Evolutionary conservation across 163 green algal genomes (phyloP).

Genomic region (Smithsoniella earleae): DNA sequence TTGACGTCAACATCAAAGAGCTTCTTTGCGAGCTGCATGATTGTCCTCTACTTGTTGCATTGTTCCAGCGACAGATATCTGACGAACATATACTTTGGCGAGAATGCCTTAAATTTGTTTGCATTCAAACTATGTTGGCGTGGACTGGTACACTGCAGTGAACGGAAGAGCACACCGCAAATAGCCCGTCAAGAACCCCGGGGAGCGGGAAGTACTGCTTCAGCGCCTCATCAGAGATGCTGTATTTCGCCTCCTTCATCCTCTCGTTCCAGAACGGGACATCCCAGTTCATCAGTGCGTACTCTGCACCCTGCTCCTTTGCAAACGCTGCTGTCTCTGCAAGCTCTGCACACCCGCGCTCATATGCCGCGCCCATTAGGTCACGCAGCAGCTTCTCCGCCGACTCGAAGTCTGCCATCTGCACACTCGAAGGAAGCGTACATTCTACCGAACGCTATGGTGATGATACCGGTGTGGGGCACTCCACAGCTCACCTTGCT

Average conservation of each 20-base stretch:
- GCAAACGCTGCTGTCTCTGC: constrained; percentile 75
- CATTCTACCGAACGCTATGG: not conserved
- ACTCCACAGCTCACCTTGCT: constrained; percentile 50
- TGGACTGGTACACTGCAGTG: too few relatives aligned
- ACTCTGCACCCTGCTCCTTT: constrained; percentile 46
- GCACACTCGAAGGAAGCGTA: not conserved
- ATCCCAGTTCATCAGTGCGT: constrained; percentile 76
- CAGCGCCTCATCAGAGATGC: constrained; percentile 87
- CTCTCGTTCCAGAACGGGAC: constrained; percentile 80
- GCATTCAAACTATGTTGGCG: too few relatives aligned
- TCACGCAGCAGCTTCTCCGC: constrained; percentile 84
- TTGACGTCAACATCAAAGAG: constrained; percentile 86
- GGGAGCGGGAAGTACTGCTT: constrained; percentile 90
- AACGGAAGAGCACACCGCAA: constrained; percentile 40
- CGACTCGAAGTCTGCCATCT: constrained; percentile 71
- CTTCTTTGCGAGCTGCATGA: constrained; percentile 64
- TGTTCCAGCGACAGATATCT: too few relatives aligned
- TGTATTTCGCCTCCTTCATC: constrained; percentile 70
- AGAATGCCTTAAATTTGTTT: too few relatives aligned
- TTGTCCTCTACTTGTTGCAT: too few relatives aligned
- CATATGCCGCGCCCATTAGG: constrained; percentile 59
- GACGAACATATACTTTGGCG: too few relatives aligned
- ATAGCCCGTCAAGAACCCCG: constrained; percentile 86
- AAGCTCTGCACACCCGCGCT: constrained; percentile 63
- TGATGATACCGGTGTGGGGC: not conserved